Conservation (phyloP, 345 rosid genomes). For the Sisymbrium irio region DNA sequence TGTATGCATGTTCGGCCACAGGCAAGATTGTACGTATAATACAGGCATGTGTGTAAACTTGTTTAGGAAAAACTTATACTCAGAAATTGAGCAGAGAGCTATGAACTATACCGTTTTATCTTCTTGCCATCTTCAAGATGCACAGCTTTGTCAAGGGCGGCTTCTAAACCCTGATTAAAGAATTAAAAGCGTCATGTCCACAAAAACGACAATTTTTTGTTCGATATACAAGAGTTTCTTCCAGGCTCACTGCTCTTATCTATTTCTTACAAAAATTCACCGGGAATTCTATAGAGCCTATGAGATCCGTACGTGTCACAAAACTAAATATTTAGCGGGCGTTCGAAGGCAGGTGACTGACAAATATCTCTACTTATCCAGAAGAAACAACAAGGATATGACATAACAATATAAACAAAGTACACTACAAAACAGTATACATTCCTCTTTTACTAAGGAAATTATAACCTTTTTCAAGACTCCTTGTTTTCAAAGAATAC, state of each 20-base stretch:
- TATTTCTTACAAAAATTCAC: conserved; percentile 5
- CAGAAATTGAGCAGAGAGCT: conserved; percentile 13
- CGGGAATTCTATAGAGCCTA: neutral
- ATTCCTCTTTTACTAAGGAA: neutral
- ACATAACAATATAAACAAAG: neutral
- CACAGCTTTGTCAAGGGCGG: conserved; percentile 95
- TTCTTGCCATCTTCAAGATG: conserved; percentile 95
- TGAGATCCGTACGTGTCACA: neutral
- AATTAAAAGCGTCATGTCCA: conserved; percentile 2
- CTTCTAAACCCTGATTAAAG: conserved; percentile 83
- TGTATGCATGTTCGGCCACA: conserved; percentile 4
- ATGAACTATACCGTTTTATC: conserved; percentile 60
- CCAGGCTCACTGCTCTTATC: neutral
- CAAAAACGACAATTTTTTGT: neutral
- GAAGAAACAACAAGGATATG: conserved; percentile 15
- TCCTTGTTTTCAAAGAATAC: conserved; percentile 5
- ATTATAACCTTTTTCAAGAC: neutral
- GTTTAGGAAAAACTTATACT: conserved; percentile 1
- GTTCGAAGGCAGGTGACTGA: conserved; percentile 10
- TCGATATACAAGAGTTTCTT: conserved; percentile 11
- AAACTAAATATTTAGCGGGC: neutral
- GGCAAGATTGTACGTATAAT: conserved; percentile 8
- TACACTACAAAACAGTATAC: conserved; percentile 1
- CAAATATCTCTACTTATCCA: conserved; percentile 10
- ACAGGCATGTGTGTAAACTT: neutral